A percentile compares a stretch with the other conserved stretches of the same genome.
Conservation (phyloP, 768 basidiomycete species). For the Pleurotus sapidus region DNA sequence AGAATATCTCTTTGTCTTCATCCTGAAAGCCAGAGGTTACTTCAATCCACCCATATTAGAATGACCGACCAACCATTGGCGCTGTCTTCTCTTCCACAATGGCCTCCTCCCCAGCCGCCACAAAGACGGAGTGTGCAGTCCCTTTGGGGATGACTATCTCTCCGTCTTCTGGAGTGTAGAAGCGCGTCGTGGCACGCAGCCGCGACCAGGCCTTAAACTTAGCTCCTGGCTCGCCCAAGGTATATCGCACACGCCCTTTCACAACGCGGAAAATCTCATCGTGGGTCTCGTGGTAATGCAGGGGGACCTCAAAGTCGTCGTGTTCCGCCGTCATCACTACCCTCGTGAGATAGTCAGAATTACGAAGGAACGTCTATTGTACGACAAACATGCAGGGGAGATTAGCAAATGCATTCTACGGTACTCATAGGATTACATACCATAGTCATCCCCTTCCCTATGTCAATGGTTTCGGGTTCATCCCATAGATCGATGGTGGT, state of each 20-base stretch:
- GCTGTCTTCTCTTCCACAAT: constrained; percentile 1
- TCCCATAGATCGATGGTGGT: background rate
- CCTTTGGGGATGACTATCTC: constrained; percentile 2
- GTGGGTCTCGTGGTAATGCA: constrained; percentile 1
- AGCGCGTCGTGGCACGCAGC: background rate
- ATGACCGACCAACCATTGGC: background rate
- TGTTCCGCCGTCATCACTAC: background rate
- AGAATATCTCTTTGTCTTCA: constrained; percentile 2
- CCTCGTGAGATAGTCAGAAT: constrained; percentile 5
- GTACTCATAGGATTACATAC: background rate
- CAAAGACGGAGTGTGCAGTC: background rate
- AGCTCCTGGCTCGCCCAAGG: background rate
- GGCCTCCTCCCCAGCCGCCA: background rate
- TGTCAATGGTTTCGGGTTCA: constrained; percentile 1
- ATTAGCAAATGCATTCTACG: too few relatives aligned
- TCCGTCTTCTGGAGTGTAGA: constrained; percentile 1
- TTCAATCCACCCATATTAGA: background rate
- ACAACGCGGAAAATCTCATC: background rate
- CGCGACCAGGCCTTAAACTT: background rate
- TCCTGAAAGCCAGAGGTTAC: background rate
- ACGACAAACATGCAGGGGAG: background rate
- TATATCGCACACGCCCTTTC: constrained; percentile 1
- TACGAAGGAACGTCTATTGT: constrained; percentile 3
- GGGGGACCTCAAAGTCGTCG: background rate
- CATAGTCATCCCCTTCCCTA: background rate